Base-by-base conservation (phyloP, 1,284 basidiomycete species). In the Heterobasidion parviporum region DNA sequence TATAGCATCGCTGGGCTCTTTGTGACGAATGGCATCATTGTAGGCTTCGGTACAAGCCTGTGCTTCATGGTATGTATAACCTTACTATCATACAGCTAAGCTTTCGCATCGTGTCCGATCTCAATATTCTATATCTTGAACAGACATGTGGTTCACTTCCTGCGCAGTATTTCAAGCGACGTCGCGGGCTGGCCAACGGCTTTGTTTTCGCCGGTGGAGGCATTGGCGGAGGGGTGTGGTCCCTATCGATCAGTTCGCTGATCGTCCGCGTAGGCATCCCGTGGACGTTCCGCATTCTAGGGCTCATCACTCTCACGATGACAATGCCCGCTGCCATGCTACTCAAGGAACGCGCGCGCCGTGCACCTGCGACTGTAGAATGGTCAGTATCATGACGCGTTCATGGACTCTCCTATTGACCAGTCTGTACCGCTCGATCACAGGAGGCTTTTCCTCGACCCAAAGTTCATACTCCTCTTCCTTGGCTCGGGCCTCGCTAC, bases 261-360 rank as follows among this genome's bases (percentile, higher is more conserved):
- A 64, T 71, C n/a, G 59, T 67, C 41, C 57, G 48, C 48, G 60
- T 70, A 18, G 68, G 65, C 6, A 58, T 69, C 33, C 32, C 63
- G 3, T 73, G 70, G 70, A 63, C 71, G 3, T 73, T 72, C 54
- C 65, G 69, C 20, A 65, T 72, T 48, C 60, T 69, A 46, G 70
- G 70, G 12, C 51, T 65, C 15, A 45, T 63, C 34, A 69, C 69
- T 12, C 61, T 71, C 26, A 54, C 57, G 2, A 54, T 57, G 2
- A 62, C 69, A 5, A 41, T 72, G 3, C 69, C 69, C 1, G 67
- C 68, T 2, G 61, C 70, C 33, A 61, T 65, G 60, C 50, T 68
- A 20, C 55, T 72, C 20, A 67, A 62, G 45, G 70, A 73, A 36
- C 67, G 68, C 10, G 61, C 55, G 4, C 55, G 55, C 32, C 62